A percentile compares a stretch with the other conserved stretches of the same genome.
Evolutionary conservation across 202 grass and related monocot genomes (phyloP).

Genomic region (Musa balbisiana): DNA sequence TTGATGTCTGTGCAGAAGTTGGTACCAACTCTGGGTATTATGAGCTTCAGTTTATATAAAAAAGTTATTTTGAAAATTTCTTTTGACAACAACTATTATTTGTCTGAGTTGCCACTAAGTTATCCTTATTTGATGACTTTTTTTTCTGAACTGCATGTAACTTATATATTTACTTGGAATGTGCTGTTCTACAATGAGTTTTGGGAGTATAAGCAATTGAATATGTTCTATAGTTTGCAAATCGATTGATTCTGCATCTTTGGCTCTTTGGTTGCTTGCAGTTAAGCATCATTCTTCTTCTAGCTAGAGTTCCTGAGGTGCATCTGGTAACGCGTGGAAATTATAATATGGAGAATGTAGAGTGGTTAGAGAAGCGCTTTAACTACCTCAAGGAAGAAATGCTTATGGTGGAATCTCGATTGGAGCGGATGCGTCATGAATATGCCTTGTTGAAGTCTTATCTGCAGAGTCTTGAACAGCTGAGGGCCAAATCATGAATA

Average conservation of each 20-base stretch:
- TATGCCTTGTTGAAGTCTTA: conserved; percentile 72
- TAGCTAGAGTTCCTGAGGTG: conserved; percentile 61
- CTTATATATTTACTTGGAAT: too few species aligned
- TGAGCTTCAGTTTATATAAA: neutral
- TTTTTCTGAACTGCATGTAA: neutral
- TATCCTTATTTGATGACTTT: neutral
- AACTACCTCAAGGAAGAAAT: conserved; percentile 69
- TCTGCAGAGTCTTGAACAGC: conserved; percentile 47
- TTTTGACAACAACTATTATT: too few species aligned
- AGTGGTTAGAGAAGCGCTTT: conserved; percentile 55
- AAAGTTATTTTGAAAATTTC: too few species aligned
- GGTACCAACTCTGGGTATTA: neutral
- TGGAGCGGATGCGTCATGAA: conserved; percentile 66
- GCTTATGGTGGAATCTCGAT: conserved; percentile 42
- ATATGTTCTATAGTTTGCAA: neutral
- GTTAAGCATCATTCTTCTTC: conserved; percentile 61
- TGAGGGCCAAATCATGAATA: conserved; percentile 38
- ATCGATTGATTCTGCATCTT: neutral
- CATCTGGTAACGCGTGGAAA: conserved; percentile 41
- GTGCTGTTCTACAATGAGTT: too few species aligned
- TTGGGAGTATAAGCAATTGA: too few species aligned
- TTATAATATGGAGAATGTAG: conserved; percentile 41
- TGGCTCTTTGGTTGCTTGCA: conserved; percentile 23
- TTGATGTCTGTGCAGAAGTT: neutral
- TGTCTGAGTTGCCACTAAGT: too few species aligned